Evolutionary conservation across 2,329 filamentous ascomycete genomes (phyloP).

Genomic region (Cryphonectria naterciae): DNA sequence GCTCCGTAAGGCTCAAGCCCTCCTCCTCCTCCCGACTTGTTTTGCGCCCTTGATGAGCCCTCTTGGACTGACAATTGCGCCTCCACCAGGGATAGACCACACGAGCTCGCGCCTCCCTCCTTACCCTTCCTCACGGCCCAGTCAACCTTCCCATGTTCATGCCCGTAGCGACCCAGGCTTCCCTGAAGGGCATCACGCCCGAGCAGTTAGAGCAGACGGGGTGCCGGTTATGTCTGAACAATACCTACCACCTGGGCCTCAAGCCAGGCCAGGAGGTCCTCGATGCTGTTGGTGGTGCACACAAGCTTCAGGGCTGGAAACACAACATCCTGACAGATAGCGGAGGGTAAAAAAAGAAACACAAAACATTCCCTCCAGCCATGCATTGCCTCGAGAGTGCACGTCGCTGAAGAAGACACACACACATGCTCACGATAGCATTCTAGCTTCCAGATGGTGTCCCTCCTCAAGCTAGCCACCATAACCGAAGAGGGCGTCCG

Average conservation of each 20-base stretch:
- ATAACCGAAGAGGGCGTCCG: conserved; percentile 95
- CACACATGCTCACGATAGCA: background rate
- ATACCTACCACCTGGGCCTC: conserved; percentile 94
- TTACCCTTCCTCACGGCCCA: conserved; percentile 88
- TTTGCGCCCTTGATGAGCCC: conserved; percentile 13
- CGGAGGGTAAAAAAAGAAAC: conserved; percentile 57
- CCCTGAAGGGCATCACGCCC: conserved; percentile 90
- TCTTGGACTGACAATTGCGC: conserved; percentile 18
- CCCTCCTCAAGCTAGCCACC: conserved; percentile 86
- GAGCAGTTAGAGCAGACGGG: conserved; percentile 88
- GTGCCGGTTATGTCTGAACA: conserved; percentile 92
- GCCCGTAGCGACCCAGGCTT: conserved; percentile 97
- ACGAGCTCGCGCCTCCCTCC: conserved; percentile 84
- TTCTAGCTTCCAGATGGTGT: conserved; percentile 96
- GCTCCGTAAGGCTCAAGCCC: conserved; percentile 62
- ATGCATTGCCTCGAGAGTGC: background rate
- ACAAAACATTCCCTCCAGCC: background rate
- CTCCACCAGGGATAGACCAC: conserved; percentile 68
- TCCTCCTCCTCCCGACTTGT: conserved; percentile 17
- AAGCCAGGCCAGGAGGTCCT: conserved; percentile 92
- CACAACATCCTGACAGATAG: conserved; percentile 90
- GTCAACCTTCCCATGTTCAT: conserved; percentile 95
- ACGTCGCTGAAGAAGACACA: background rate
- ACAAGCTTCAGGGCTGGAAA: conserved; percentile 93
- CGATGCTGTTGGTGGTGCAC: conserved; percentile 86